These are phyloP conservation scores for Geotrichum bryndzae DNA, from an alignment of 1,139 yeast species.

Conservation along the genomic window DNA sequence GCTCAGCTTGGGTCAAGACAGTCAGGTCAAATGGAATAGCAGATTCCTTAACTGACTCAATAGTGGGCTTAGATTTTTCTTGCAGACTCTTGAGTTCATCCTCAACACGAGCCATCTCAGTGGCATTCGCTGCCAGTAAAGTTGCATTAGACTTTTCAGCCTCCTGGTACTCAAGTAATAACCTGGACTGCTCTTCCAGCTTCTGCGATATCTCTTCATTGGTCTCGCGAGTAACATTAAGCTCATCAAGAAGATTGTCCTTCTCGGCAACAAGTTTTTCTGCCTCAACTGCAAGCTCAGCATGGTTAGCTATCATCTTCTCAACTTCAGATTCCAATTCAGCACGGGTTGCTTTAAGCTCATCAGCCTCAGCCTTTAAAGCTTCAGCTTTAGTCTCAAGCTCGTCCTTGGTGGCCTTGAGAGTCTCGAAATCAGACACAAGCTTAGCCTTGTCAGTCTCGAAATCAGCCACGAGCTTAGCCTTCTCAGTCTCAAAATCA, in stretches of 20 bases:
- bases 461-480: neutral
- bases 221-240: neutral
- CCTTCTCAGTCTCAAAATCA: neutral
- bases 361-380: constrained; percentile 1
- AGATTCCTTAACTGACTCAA: constrained; percentile 3
- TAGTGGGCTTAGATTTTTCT: constrained; percentile 1
- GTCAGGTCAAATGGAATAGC: constrained; percentile 10
- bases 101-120: constrained; percentile 5
- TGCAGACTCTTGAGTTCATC: constrained; percentile 3
- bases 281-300: constrained; percentile 2
- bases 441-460: neutral
- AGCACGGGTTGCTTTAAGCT: neutral
- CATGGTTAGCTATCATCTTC: neutral
- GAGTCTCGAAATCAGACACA: neutral
- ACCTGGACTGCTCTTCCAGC: constrained; percentile 2
- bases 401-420: neutral
- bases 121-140: constrained; percentile 6
- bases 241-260: neutral
- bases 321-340: constrained; percentile 3
- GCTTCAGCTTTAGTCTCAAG: neutral
- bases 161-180: neutral
- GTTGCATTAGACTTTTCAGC: constrained; percentile 9
- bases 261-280: neutral
- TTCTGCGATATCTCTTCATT: neutral
- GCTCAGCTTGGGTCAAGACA: constrained; percentile 5